phyloP scores from a whole-genome alignment of 2,329 filamentous ascomycete species.

The Emericellopsis atlantica region DNA sequence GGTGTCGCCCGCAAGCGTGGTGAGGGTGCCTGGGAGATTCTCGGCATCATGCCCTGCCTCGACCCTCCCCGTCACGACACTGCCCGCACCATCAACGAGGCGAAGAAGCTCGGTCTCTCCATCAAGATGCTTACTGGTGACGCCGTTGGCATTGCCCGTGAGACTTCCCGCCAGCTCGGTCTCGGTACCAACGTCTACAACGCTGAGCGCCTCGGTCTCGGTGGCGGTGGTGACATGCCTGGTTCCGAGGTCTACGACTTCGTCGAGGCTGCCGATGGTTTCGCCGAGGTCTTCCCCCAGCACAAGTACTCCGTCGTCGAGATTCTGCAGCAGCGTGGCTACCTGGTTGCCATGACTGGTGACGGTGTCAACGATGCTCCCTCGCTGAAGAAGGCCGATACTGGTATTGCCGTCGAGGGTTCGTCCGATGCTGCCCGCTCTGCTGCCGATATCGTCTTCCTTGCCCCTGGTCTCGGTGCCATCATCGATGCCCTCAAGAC shows the following conservation, averaged over 20 bases:
- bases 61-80: slow-evolving; percentile 88
- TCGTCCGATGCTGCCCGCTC: slow-evolving; percentile 83
- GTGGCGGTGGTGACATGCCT: slow-evolving; percentile 83
- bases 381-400: slow-evolving; percentile 90
- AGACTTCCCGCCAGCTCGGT: slow-evolving; percentile 83
- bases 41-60: slow-evolving; percentile 90
- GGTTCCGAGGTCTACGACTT: slow-evolving; percentile 92
- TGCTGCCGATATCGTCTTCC: slow-evolving; percentile 87
- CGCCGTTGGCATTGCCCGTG: slow-evolving; percentile 82
- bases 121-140: slow-evolving; percentile 97
- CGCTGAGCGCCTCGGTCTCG: slow-evolving; percentile 81
- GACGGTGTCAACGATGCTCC: slow-evolving; percentile 92
- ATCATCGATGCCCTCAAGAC: slow-evolving; percentile 91
- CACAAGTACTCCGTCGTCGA: slow-evolving; percentile 94
- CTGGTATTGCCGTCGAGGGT: slow-evolving; percentile 88
- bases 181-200: slow-evolving; percentile 92
- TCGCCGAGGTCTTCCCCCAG: slow-evolving; percentile 88
- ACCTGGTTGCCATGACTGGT: slow-evolving; percentile 92
- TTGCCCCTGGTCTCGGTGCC: slow-evolving; percentile 79
- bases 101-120: slow-evolving; percentile 74
- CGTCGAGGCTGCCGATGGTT: slow-evolving; percentile 88
- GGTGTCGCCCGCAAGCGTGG: slow-evolving; percentile 85
- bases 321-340: slow-evolving; percentile 85
- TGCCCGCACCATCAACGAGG: slow-evolving; percentile 79
- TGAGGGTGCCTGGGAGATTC: slow-evolving; percentile 74